These are phyloP conservation scores for Diaporthe nobilis DNA, from an alignment of 2,329 filamentous ascomycete genomes.

Conservation along the genomic window DNA sequence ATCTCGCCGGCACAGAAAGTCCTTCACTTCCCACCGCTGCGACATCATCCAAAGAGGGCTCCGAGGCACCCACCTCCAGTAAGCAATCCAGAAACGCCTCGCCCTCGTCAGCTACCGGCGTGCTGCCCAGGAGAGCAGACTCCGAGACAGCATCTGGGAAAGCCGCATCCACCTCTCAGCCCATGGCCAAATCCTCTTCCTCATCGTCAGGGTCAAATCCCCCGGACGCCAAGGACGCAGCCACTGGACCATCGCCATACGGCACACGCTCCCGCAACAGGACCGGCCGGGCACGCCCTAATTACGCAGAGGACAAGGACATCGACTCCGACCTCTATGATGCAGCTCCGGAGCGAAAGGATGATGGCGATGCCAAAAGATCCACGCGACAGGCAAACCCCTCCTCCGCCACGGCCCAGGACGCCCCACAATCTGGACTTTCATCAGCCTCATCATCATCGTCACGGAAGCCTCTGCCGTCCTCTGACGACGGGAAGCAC, in stretches of 20 bases:
- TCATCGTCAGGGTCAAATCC: slow-evolving; percentile 61
- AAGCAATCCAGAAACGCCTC: slow-evolving; percentile 47
- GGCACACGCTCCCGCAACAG: slow-evolving; percentile 95
- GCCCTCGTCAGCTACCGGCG: slow-evolving; percentile 46
- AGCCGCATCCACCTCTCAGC: slow-evolving; percentile 52
- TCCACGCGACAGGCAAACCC: slow-evolving; percentile 54
- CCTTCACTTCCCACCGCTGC: slow-evolving; percentile 47
- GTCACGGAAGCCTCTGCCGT: slow-evolving; percentile 49
- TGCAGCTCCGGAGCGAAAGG: slow-evolving; percentile 68
- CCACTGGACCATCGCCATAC: slow-evolving; percentile 77
- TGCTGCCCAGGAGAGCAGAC: slow-evolving; percentile 52
- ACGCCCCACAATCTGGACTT: slow-evolving; percentile 45
- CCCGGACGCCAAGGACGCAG: slow-evolving; percentile 61
- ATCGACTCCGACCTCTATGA: slow-evolving; percentile 90
- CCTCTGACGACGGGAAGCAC: slow-evolving; percentile 56
- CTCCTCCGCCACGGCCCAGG: slow-evolving; percentile 55
- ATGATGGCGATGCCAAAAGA: slow-evolving; percentile 69
- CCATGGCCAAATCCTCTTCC: slow-evolving; percentile 65
- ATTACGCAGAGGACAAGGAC: slow-evolving; percentile 96
- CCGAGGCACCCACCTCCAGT: slow-evolving; percentile 45
- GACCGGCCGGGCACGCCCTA: slow-evolving; percentile 82
- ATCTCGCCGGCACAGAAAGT: slow-evolving; percentile 47
- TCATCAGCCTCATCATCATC: slow-evolving; percentile 48
- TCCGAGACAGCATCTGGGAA: slow-evolving; percentile 43
- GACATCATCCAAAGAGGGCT: slow-evolving; percentile 48